Base-by-base conservation (phyloP, 192 early-diverging fungal genomes). In the Coemansia biformis region DNA sequence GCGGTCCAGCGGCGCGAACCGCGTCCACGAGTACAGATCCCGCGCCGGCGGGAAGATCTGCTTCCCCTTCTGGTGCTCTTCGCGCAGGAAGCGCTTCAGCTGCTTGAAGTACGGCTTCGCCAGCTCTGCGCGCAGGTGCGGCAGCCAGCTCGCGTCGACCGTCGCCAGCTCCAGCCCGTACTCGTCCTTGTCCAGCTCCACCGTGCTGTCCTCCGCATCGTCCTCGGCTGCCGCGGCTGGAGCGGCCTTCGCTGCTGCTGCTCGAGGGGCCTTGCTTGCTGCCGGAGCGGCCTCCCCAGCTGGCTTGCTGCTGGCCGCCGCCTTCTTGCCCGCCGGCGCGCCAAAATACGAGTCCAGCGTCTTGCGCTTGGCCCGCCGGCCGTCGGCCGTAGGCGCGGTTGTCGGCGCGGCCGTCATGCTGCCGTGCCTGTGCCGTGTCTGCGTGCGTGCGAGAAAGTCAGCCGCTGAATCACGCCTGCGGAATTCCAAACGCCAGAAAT, bases 11-110 rank as follows among this genome's bases (percentile, higher is more conserved):
- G 86, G 84, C 43, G 76, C 69, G 46, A 78, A 92, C 33, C 84
- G 82, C 7, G 86, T 83, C 88, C 88, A 88, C 42, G 83, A 85
- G 63, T 93, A 98, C 31, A 93, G 80, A 31, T 91, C 80, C 4
- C 43, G 52, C 54, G 73, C 77, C 26, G 79, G 73, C 7, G 94
- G 94, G 60, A 83, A 97, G 15, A 97, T 63, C 19, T 59, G 56
- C 18, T 81, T 70, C 8, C 66, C 73, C 18, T 50, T 47, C 8
- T 32, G 43, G 13, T 70, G 58, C 47, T 97, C 84, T 15, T 48
- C 30, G 17, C 62, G 46, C 28, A 97, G 73, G 35, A 81, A 85
- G 48, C 45, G 42, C 47, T 96, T 96, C 41, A 93, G 74, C 73
- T 83, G 23, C 0, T 39, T 19, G 32, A 72, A 72, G 42, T 64